A percentile compares a stretch with the other conserved stretches of the same genome.
Evolutionary conservation across 75 land plant genomes (phyloP).

Genomic region (Sequoiadendron giganteum): DNA sequence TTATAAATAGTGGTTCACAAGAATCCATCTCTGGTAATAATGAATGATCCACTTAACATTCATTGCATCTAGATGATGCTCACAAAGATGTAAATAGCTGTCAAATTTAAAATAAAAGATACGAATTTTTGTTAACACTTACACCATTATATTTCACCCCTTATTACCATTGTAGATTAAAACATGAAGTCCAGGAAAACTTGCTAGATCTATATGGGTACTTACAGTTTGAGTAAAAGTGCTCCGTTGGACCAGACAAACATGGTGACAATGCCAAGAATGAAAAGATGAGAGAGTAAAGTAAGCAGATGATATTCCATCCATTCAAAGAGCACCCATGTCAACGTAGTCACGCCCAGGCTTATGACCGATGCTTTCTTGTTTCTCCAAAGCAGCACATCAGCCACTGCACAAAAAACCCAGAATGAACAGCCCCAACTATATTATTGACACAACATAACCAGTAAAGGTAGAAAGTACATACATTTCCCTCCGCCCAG

Average conservation of each 20-base stretch:
- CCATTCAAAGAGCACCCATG: conserved; percentile 63
- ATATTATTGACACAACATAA: background rate
- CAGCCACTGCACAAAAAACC: conserved; percentile 50
- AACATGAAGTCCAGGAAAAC: background rate
- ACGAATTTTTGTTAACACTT: too few relatives aligned
- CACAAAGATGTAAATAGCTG: too few relatives aligned
- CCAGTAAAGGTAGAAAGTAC: background rate
- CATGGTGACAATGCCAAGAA: conserved; percentile 50
- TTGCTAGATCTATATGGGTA: background rate
- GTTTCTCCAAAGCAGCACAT: conserved; percentile 64
- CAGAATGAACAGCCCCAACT: background rate
- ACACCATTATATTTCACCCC: too few relatives aligned
- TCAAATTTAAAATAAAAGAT: too few relatives aligned
- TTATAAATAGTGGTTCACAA: too few relatives aligned
- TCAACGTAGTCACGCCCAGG: conserved; percentile 26
- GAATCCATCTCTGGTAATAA: too few relatives aligned
- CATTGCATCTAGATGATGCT: too few relatives aligned
- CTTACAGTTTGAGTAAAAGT: conserved; percentile 54
- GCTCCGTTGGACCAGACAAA: conserved; percentile 82
- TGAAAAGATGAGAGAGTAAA: conserved; percentile 45
- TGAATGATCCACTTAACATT: too few relatives aligned
- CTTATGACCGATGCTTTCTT: conserved; percentile 16
- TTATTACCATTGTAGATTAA: too few relatives aligned
- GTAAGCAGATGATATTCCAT: conserved; percentile 53
- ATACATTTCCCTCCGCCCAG: background rate